phyloP scores from a whole-genome alignment of 768 basidiomycete genomes.

The Suillus fuscotomentosus region DNA sequence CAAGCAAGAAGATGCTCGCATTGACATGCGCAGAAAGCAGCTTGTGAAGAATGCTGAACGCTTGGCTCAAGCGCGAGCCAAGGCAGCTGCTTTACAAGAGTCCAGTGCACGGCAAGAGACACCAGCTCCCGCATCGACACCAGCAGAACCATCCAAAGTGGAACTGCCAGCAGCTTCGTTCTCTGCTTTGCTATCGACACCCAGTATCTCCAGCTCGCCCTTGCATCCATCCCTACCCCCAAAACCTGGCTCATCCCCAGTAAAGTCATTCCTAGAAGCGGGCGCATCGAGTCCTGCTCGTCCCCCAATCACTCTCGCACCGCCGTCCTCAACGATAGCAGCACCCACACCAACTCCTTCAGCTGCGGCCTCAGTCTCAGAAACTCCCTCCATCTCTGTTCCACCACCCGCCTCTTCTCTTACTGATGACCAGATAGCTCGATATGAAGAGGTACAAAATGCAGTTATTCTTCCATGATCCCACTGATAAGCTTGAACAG shows the following conservation, averaged over 20 bases:
- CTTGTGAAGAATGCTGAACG: slow-evolving; percentile 38
- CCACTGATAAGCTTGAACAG: slow-evolving; percentile 37
- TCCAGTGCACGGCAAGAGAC: slow-evolving; percentile 16
- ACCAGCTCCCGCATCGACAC: slow-evolving; percentile 8
- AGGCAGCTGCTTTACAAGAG: slow-evolving; percentile 36
- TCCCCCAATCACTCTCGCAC: slow-evolving; percentile 10
- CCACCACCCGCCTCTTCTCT: slow-evolving; percentile 24
- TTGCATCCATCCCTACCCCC: slow-evolving; percentile 73
- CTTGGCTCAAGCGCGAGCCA: slow-evolving; percentile 40
- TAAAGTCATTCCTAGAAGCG: slow-evolving; percentile 30
- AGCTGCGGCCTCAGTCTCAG: slow-evolving; percentile 21
- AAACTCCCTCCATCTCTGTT: slow-evolving; percentile 17
- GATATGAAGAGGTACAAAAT: slow-evolving; percentile 59
- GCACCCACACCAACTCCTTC: slow-evolving; percentile 10
- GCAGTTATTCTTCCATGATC: slow-evolving; percentile 6
- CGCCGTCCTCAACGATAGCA: slow-evolving; percentile 1
- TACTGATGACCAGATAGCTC: slow-evolving; percentile 50
- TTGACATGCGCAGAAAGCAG: slow-evolving; percentile 47
- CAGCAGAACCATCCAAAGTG: slow-evolving; percentile 19
- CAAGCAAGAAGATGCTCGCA: slow-evolving; percentile 62
- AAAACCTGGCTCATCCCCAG: slow-evolving; percentile 53
- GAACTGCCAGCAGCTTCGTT: slow-evolving; percentile 12
- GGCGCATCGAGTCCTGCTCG: slow-evolving; percentile 28
- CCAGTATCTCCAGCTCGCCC: slow-evolving; percentile 34
- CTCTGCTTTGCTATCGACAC: slow-evolving; percentile 1